Percentiles rank a stretch among this genome's conserved stretches.
phyloP scores from a whole-genome alignment of 176 grass and related monocot genomes.

The Lolium multiflorum region DNA sequence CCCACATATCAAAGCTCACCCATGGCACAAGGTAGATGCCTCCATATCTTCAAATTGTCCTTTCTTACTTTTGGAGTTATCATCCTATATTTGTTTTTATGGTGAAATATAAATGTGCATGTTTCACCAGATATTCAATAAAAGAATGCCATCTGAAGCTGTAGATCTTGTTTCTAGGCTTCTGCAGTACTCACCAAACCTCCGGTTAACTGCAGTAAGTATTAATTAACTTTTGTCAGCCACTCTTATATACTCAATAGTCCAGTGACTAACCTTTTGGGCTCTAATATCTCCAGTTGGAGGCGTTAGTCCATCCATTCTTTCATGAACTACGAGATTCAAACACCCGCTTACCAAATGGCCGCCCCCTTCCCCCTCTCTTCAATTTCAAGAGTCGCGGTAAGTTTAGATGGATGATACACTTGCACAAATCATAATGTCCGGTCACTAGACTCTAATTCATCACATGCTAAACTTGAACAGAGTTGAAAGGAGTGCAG shows the following conservation, averaged over 20 bases:
- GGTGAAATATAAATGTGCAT: constrained; percentile 34
- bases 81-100: neutral
- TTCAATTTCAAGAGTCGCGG: constrained; percentile 94
- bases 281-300: constrained; percentile 55
- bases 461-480: constrained; percentile 38
- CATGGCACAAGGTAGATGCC: constrained; percentile 74
- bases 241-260: neutral
- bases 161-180: constrained; percentile 94
- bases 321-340: constrained; percentile 80
- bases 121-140: constrained; percentile 74
- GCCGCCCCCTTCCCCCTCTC: constrained; percentile 70
- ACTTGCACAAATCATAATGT: constrained; percentile 12
- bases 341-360: constrained; percentile 69
- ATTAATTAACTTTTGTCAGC: constrained; percentile 12
- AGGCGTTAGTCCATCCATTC: constrained; percentile 82
- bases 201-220: constrained; percentile 86
- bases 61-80: neutral
- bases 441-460: constrained; percentile 31
- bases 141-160: constrained; percentile 94
- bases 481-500: constrained; percentile 76
- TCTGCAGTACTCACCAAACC: constrained; percentile 89
- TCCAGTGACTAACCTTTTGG: neutral
- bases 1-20: constrained; percentile 87
- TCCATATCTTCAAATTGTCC: neutral
- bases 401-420: constrained; percentile 38